A percentile compares a stretch with the other conserved stretches of the same genome.
Conservation (phyloP, 2,329 filamentous ascomycete genomes). For the Hawksworthiomyces lignivorus region DNA sequence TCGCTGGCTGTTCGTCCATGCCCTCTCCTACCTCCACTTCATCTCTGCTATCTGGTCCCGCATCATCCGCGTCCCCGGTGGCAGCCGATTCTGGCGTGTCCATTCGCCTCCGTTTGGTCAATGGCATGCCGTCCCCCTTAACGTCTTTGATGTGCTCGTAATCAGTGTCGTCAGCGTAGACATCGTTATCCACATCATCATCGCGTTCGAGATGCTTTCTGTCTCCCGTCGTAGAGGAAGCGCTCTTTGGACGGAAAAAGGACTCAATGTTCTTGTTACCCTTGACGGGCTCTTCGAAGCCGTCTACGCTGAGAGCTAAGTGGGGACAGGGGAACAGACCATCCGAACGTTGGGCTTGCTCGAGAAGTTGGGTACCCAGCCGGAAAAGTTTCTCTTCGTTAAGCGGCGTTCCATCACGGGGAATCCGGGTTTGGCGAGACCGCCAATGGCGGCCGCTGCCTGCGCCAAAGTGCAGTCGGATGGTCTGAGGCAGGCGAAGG, state of each 20-base stretch:
- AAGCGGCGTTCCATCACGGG: slow-evolving; percentile 58
- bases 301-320: slow-evolving; percentile 78
- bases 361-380: slow-evolving; percentile 67
- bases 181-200: neutral
- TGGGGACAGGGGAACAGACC: slow-evolving; percentile 87
- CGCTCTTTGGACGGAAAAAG: slow-evolving; percentile 47
- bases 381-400: slow-evolving; percentile 67
- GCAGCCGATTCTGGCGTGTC: neutral
- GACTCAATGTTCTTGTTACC: slow-evolving; percentile 80
- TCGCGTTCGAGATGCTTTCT: too few relatives aligned
- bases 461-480: slow-evolving; percentile 76
- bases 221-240: neutral
- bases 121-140: neutral
- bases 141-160: neutral
- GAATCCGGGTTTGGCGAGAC: slow-evolving; percentile 70
- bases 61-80: neutral
- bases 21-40: neutral
- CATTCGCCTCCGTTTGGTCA: slow-evolving; percentile 10
- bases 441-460: slow-evolving; percentile 48
- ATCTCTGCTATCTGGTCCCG: neutral
- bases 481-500: slow-evolving; percentile 70
- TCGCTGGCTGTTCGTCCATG: slow-evolving; percentile 6
- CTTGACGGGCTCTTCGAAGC: slow-evolving; percentile 79
- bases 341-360: slow-evolving; percentile 71
- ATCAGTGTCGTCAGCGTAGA: neutral